Conservation (phyloP, 2,329 filamentous ascomycete species). For the Zymoseptoria crescenta region DNA sequence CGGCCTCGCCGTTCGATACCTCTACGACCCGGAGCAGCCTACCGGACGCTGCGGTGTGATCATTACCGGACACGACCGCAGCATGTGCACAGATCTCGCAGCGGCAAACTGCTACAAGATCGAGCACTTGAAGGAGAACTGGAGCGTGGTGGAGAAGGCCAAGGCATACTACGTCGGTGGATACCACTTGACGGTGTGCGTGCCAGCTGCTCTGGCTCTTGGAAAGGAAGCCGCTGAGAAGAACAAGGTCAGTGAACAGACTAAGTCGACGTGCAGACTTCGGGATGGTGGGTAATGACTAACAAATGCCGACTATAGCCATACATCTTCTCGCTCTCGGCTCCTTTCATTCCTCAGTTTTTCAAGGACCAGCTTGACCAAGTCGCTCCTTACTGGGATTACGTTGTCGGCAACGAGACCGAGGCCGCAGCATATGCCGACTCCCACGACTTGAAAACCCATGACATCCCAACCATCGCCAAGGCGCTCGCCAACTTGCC, state of each 20-base stretch:
- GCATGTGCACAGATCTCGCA: slow-evolving; percentile 87
- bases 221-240: slow-evolving; percentile 80
- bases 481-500: slow-evolving; percentile 77
- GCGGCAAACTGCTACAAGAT: slow-evolving; percentile 96
- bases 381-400: slow-evolving; percentile 86
- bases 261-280: neutral
- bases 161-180: slow-evolving; percentile 89
- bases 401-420: slow-evolving; percentile 93
- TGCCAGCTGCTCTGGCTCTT: slow-evolving; percentile 79
- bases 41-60: slow-evolving; percentile 94
- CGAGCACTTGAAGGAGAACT: slow-evolving; percentile 90
- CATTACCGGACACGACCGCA: slow-evolving; percentile 94
- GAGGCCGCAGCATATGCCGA: slow-evolving; percentile 85
- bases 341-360: slow-evolving; percentile 93
- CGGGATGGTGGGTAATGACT: slow-evolving; percentile 1
- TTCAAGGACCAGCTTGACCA: slow-evolving; percentile 94
- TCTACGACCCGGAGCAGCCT: slow-evolving; percentile 71
- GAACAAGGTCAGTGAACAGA: slow-evolving; percentile 59
- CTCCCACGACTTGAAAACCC: slow-evolving; percentile 64
- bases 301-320: slow-evolving; percentile 34
- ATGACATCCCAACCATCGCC: slow-evolving; percentile 76
- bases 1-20: slow-evolving; percentile 90
- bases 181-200: slow-evolving; percentile 95
- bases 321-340: slow-evolving; percentile 85
- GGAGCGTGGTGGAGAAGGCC: slow-evolving; percentile 82